Conservation (phyloP, 169 alveolate genomes). For the Ichthyophthirius multifiliis region DNA sequence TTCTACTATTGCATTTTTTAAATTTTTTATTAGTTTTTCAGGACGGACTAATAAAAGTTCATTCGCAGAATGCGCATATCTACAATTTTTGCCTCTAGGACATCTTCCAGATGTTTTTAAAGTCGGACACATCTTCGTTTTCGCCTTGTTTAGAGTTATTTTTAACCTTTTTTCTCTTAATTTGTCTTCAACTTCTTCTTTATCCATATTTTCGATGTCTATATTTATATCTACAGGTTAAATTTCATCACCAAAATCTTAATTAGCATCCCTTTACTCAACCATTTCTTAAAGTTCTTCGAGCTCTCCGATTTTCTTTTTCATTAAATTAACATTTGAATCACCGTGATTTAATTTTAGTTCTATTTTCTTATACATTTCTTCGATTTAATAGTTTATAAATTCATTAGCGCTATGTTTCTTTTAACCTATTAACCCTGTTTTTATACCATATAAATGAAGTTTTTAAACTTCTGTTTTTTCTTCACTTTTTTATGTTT, state of each 20-base stretch:
- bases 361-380: neutral
- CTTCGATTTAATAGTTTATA: neutral
- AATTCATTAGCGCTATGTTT: neutral
- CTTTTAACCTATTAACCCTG: neutral
- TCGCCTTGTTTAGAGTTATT: neutral
- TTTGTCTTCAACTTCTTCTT: conserved; percentile 5
- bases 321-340: neutral
- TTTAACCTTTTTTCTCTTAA: conserved; percentile 2
- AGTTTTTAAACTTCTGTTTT: neutral
- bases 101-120: neutral
- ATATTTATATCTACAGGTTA: neutral
- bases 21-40: neutral
- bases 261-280: neutral
- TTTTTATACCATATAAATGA: neutral
- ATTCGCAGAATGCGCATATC: neutral
- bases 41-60: neutral
- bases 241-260: neutral
- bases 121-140: neutral
- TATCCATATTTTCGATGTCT: conserved; percentile 1
- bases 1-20: neutral
- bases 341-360: neutral
- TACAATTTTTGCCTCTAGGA: neutral
- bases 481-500: neutral
- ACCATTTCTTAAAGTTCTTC: neutral
- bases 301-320: neutral